Evolutionary conservation across 805 yeast genomes (phyloP), one percentile per base, ranked within the genome.

Genomic region (Sugiyamaella floridensis): DNA sequence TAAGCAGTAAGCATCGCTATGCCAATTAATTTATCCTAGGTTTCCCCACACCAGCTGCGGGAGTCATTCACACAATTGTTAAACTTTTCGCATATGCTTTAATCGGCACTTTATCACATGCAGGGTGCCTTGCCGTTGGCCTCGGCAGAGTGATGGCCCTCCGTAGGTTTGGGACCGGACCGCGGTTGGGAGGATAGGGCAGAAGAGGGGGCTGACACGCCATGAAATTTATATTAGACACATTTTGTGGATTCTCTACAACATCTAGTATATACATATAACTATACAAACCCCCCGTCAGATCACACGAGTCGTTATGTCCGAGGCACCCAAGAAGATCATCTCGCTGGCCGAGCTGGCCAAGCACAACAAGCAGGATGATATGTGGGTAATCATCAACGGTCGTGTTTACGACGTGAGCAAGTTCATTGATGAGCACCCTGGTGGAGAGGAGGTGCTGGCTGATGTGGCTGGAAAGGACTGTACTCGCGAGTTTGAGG

Each of bases 401-500:
- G 83, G 83, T 55, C 80, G 81, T 61, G 86, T 85, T 20, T 86
- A 84, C 67, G 77, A 86, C 63, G 74, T 81, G 40, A 76, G 87
- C 16, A 57, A 64, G 43, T 76, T 85, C 55, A 65, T 81, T 14
- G 77, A 71, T 45, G 75, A 74, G 51, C 93, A 85, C 68, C 92
- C 93, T 40, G 96, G 96, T 65, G 96, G 96, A 53, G 85, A 83
- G 52, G 96, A 87, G 65, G 86, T 87, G 32, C 74, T 88, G 53
- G 70, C 80, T 48, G 95, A 87, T 60, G 77, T 81, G 64, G 95
- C 86, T 32, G 96, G 96, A 44, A 76, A 77, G 55, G 96, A 89
- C 67, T 90, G 89, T 50, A 81, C 87, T 12, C 71, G 67, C 47
- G 79, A 82, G 20, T 82, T 82, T 59, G 82, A 82, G 81, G 96